These are phyloP conservation scores for Parachaetomium inaequale DNA, from an alignment of 495 filamentous ascomycete species.

Conservation along the genomic window DNA sequence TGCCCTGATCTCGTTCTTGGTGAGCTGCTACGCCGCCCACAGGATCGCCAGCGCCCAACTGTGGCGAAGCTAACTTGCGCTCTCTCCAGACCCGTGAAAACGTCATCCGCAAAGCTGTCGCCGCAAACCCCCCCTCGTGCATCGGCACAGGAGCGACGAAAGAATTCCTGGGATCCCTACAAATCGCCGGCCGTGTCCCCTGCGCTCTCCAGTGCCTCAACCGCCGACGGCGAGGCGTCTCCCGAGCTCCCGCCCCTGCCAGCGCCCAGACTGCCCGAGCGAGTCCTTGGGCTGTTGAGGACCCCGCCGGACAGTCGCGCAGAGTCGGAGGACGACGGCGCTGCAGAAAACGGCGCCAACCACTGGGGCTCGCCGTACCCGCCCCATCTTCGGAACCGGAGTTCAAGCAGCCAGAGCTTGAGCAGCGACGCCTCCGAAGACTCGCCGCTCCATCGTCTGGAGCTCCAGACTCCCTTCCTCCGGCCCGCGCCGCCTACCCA, in stretches of 20 bases:
- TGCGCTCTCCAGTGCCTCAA: conserved; percentile 51
- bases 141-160: conserved; percentile 47
- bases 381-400: conserved; percentile 47
- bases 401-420: conserved; percentile 49
- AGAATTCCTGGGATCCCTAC: conserved; percentile 21
- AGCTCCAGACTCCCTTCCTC: conserved; percentile 51
- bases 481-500: conserved; percentile 44
- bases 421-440: conserved; percentile 52
- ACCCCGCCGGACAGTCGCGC: conserved; percentile 43
- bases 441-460: conserved; percentile 50
- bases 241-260: conserved; percentile 53
- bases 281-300: conserved; percentile 45
- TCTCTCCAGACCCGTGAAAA: conserved; percentile 36
- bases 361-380: conserved; percentile 75
- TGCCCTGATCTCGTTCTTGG: conserved; percentile 53
- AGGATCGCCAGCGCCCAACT: not conserved
- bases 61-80: conserved; percentile 15
- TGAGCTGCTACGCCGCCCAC: conserved; percentile 30
- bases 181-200: conserved; percentile 38
- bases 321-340: conserved; percentile 23
- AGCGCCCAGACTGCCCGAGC: conserved; percentile 46
- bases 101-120: conserved; percentile 49
- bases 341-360: conserved; percentile 54
- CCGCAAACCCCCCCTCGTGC: conserved; percentile 50
- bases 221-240: conserved; percentile 51